A percentile compares a stretch with the other conserved stretches of the same genome.
Evolutionary conservation across 169 alveolate species (phyloP).

Genomic region (Eimeria acervulina): DNA sequence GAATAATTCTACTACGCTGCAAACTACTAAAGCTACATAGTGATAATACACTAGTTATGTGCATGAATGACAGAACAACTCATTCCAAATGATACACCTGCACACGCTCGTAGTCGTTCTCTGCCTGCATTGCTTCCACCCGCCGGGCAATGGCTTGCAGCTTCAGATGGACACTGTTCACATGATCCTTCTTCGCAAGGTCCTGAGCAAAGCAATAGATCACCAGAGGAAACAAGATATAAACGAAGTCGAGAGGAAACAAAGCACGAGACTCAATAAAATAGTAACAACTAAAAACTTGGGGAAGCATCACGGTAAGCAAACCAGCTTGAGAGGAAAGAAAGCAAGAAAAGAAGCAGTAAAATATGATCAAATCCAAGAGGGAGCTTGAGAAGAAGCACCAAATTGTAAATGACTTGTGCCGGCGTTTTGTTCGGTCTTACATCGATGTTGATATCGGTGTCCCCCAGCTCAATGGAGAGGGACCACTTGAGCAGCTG

Average conservation of each 20-base stretch:
- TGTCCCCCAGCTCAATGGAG: slow-evolving; percentile 86
- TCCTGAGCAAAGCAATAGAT: not conserved
- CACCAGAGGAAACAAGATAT: not conserved
- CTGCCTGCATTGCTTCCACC: slow-evolving; percentile 79
- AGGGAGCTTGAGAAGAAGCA: no score
- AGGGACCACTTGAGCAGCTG: slow-evolving; percentile 86
- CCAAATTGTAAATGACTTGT: no score
- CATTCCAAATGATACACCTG: no score
- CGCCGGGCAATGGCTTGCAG: slow-evolving; percentile 75
- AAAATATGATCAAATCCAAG: no score
- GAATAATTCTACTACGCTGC: no score
- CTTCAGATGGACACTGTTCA: slow-evolving; percentile 71
- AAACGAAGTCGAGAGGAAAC: not conserved
- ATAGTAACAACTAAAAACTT: not conserved
- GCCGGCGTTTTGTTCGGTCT: no score
- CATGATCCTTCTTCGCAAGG: slow-evolving; percentile 79
- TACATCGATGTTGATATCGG: slow-evolving; percentile 81
- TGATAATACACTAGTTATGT: no score
- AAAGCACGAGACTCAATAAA: not conserved
- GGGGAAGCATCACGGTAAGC: not conserved
- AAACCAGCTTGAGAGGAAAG: not conserved
- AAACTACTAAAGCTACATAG: no score
- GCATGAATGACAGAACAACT: no score
- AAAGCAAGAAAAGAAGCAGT: not conserved
- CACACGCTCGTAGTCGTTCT: slow-evolving; percentile 78